These are phyloP conservation scores for Penicillium egyptiacum DNA, from an alignment of 495 filamentous ascomycete genomes.

Conservation along the genomic window DNA sequence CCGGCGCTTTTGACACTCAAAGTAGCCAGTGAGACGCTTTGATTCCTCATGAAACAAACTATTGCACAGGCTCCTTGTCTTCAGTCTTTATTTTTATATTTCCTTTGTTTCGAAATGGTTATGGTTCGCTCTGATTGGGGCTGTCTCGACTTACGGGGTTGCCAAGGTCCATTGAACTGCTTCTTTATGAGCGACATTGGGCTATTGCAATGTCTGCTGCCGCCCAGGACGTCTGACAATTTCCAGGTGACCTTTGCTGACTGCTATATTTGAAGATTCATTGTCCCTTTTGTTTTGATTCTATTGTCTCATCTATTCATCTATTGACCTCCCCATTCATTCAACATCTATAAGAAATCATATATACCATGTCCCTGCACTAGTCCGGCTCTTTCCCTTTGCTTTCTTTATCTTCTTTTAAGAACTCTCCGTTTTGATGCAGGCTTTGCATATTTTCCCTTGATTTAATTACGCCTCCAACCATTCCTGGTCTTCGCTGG, in stretches of 20 bases:
- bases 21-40: conserved; percentile 16
- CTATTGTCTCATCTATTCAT: conserved; percentile 17
- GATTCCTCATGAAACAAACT: conserved; percentile 24
- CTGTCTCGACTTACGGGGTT: conserved; percentile 7
- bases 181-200: conserved; percentile 17
- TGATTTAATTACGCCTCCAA: conserved; percentile 2
- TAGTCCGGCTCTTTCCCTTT: conserved; percentile 17
- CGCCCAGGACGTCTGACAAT: conserved; percentile 13
- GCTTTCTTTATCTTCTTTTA: conserved; percentile 8
- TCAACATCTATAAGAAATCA: conserved; percentile 16
- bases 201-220: conserved; percentile 10
- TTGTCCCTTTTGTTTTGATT: conserved; percentile 8
- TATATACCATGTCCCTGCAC: conserved; percentile 17
- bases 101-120: conserved; percentile 21
- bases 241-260: neutral
- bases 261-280: conserved; percentile 17
- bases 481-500: conserved; percentile 5
- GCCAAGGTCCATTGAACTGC: conserved; percentile 17
- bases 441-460: conserved; percentile 3
- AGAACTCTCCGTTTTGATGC: neutral
- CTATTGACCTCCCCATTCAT: conserved; percentile 17
- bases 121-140: conserved; percentile 19
- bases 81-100: conserved; percentile 21
- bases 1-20: conserved; percentile 14
- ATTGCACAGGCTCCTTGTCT: conserved; percentile 12